phyloP scores from a whole-genome alignment of 345 rosid species.

The Eucalyptus decipiens region DNA sequence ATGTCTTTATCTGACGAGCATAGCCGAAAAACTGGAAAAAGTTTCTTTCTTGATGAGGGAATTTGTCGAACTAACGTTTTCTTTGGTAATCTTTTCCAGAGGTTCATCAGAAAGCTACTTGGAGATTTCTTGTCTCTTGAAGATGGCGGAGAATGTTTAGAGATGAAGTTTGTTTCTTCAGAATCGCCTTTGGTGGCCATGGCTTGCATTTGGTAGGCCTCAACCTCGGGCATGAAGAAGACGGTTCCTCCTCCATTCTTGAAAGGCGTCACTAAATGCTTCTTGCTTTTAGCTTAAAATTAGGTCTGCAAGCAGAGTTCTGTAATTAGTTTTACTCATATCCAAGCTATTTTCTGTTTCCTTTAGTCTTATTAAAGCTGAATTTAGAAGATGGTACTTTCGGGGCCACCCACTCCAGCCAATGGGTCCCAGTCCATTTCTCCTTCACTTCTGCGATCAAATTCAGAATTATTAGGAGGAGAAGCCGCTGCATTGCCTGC shows the following conservation, averaged over 20 bases:
- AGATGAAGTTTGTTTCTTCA: not conserved
- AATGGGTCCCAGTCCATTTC: slow-evolving; percentile 70
- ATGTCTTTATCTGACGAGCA: not conserved
- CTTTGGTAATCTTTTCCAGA: slow-evolving; percentile 1
- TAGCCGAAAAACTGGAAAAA: not conserved
- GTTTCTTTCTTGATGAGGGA: slow-evolving; percentile 1
- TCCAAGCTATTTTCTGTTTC: slow-evolving; percentile 13
- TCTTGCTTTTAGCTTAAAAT: not conserved
- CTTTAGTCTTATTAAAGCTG: not conserved
- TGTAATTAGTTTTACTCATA: not conserved
- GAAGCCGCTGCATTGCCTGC: slow-evolving; percentile 69
- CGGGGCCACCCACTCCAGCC: slow-evolving; percentile 73
- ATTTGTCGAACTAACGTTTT: slow-evolving; percentile 13
- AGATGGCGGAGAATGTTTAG: slow-evolving; percentile 9
- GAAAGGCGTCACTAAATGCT: not conserved
- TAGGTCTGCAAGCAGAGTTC: not conserved
- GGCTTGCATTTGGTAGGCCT: not conserved
- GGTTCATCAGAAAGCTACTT: slow-evolving; percentile 14
- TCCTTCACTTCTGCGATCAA: slow-evolving; percentile 59
- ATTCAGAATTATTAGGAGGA: slow-evolving; percentile 58
- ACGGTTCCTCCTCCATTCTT: not conserved
- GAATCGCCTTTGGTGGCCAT: not conserved
- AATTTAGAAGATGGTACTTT: slow-evolving; percentile 50
- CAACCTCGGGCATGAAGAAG: not conserved
- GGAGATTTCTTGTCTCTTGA: slow-evolving; percentile 2